Base-by-base conservation (phyloP, 306 rosid genomes). In the Delonix regia region DNA sequence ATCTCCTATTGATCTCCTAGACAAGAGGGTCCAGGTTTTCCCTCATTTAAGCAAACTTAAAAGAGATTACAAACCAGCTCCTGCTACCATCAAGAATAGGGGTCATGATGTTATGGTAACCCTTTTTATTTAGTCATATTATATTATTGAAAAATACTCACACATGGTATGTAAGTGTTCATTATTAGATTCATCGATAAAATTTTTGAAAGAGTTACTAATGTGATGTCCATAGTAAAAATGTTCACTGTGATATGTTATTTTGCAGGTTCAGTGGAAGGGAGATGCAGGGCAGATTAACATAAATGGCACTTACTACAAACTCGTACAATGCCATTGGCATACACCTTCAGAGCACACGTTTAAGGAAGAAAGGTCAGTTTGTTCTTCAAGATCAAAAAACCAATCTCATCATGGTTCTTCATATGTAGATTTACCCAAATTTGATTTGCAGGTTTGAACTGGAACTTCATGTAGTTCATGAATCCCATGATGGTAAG, bases 331-430 rank as follows among this genome's bases (percentile, higher is more conserved):
- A 14, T 85, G 87, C 53, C 98, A 94, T 86, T 94, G 97, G 98
- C 98, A 94, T 65, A 60, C 93, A 62, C 96, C 96, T 41, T 85
- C 98, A 21, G 98, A 94, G 78, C 98, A 94, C 82, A 87, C 87
- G 0, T 75, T 94, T 47, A 86, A 90, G 51, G 97, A 90, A 84
- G 6, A 67, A 71, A 90, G 90, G 97, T 91, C 71, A 48, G 51
- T 60, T 67, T 34, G 25, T n/a, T 21, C 19, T 9, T 52, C 42
- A 10, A 5, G 12, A 13, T 18, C 38, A 4, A 16, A 38, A 61
- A 18, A 14, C 65, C 15, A 39, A 12, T 10, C 19, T 38, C 13
- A 16, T 61, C 7, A 21, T 71, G 19, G 6, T n/a, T 51, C 18
- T 22, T 56, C 5, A 9, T 66, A 42, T 52, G 33, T 38, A 9